Base-by-base conservation (phyloP, 768 basidiomycete genomes). In the Ephemerocybe angulata region DNA sequence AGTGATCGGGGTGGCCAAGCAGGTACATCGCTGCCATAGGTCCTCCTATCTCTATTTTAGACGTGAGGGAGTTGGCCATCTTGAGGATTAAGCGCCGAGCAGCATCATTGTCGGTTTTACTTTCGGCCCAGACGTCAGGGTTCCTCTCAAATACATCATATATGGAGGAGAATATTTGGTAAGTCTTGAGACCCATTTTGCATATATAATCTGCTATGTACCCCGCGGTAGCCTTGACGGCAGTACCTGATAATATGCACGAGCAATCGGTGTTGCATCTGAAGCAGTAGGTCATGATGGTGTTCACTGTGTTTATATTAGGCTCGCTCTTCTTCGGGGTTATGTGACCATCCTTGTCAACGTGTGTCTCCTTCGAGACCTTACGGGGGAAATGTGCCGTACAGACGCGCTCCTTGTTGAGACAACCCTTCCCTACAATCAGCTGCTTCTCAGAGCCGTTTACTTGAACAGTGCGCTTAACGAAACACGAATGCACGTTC, bases 161-260 rank as follows among this genome's bases (percentile, higher is more conserved):
- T 0, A 72, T 58, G 3, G 67, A 55, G 1, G 74, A 65, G 63
- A 77, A 76, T 24, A 75, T 64, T 15, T 62, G 62, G 59, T 74
- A 64, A 0, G 72, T 74, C 40, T 75, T 78, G 8, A 79, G 55
- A 1, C 59, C 40, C 0, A 63, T 43, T 58, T 80, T 80, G 0
- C 72, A 75, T 0, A 78, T 65, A 59, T 80, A 80, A 37, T 79
- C 73, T 3, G 75, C 64, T 0, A 76, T 63, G 62, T 76, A 77
- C 21, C 68, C 62, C 0, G 74, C 54, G 1, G 73, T 63, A 15
- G 72, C 65, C 47, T 76, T 75, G 1, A 78, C 65, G 1, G 70
- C 64, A 6, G 76, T 77, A 0, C 76, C 75, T 21, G 72, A 75
- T 10, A 68, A 43, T 1, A 77, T 47, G 52, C 67, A 68, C 0